Evolutionary conservation across 768 basidiomycete genomes (phyloP), one percentile per base, ranked within the genome.

Genomic region (Trametes elegans): DNA sequence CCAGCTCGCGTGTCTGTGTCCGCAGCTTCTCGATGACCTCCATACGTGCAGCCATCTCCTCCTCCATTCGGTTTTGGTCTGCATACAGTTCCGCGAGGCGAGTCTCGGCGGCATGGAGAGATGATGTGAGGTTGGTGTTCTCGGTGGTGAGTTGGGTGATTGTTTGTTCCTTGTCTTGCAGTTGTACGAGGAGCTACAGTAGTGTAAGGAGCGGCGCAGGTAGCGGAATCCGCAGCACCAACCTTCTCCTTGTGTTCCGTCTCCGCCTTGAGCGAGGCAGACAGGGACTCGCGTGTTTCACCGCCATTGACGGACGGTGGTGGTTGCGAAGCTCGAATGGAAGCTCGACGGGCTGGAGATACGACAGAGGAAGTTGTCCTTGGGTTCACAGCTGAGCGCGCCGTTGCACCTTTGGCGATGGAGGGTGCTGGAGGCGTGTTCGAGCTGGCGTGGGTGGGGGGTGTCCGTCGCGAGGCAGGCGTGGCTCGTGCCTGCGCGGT

Each of bases 11-110:
- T 36, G 92, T 80, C 70, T 94, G 89, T 16, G 76, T 70, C 55
- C 93, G 76, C 47, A 95, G 76, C 69, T 93, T 93, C 57, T 93
- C 91, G 32, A 84, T 74, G 32, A 93, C 83, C 62, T 93, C 90
- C 61, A 91, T 84, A 42, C 88, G 84, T 31, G 89, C 84, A 23
- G 84, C 84, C 70, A 94, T 73, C 63, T 94, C 90, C 57, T 84
- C 78, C 69, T 95, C 93, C 73, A 83, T 85, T 58, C 91, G 82
- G 53, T 80, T 76, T 68, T 93, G 90, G 61, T 93, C 91, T 11
- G 85, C 75, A 65, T 92, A 92, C 45, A 92, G 77, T 62, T 93
- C 90, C 59, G 82, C 79, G 49, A 93, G 74, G 26, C 88, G 80
- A n/a, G 77, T 71, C 69, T 93, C 90, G 27, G 88, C 85, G 29